A percentile compares a stretch with the other conserved stretches of the same genome.
phyloP scores from a whole-genome alignment of 805 yeast genomes.

The Yarrowia sp. region DNA sequence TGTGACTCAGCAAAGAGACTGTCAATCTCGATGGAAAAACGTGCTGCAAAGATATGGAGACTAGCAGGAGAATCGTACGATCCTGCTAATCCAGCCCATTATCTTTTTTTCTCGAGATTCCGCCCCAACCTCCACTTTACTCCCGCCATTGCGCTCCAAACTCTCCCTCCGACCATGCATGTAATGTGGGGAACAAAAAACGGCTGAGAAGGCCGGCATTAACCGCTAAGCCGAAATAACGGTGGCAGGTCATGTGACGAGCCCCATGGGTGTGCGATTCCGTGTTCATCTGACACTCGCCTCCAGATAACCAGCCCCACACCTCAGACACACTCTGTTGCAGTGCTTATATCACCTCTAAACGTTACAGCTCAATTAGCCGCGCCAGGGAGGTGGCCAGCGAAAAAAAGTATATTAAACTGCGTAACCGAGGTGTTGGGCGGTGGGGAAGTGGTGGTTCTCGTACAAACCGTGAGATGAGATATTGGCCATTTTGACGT shows the following conservation, averaged over 20 bases:
- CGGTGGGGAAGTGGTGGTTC: not conserved
- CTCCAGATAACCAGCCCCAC: not conserved
- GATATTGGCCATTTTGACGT: not conserved
- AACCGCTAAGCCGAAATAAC: not conserved
- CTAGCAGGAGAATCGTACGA: not conserved
- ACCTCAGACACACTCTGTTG: not conserved
- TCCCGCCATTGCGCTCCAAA: too few species aligned
- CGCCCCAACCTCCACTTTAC: not conserved
- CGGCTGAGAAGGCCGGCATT: slow-evolving; percentile 5
- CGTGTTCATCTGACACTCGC: not conserved
- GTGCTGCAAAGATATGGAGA: too few species aligned
- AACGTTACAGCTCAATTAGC: not conserved
- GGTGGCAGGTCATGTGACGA: not conserved
- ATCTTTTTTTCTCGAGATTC: not conserved
- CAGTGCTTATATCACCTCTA: not conserved
- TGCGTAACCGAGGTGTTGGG: not conserved
- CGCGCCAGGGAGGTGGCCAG: not conserved
- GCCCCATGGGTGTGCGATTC: not conserved
- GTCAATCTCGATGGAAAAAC: too few species aligned
- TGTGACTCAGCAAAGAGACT: not conserved
- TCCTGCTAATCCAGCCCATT: not conserved
- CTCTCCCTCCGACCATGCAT: not conserved
- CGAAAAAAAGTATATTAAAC: not conserved
- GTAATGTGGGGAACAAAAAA: slow-evolving; percentile 2
- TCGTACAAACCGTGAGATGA: too few species aligned